Evolutionary conservation across 441 rosid species (phyloP).

Genomic region (Geranium incanum): DNA sequence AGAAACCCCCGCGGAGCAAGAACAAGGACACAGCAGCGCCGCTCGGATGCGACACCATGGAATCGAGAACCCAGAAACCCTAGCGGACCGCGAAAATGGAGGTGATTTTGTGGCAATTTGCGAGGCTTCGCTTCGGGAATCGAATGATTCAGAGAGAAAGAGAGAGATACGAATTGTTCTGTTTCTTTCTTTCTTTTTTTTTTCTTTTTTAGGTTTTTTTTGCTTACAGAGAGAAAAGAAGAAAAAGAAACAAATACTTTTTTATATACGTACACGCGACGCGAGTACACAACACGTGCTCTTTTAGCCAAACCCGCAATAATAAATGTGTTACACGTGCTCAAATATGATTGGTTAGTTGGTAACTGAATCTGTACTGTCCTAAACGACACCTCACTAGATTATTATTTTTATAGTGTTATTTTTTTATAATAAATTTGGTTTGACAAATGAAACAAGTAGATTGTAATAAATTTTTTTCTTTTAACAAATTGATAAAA

Average conservation of each 20-base stretch:
- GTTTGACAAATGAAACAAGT: no score
- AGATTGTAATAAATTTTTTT: no score
- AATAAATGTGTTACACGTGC: neutral
- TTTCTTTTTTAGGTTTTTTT: neutral
- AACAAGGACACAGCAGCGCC: neutral
- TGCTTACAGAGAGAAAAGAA: neutral
- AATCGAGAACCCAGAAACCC: neutral
- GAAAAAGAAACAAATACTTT: neutral
- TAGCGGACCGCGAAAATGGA: neutral
- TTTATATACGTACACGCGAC: conserved; percentile 1
- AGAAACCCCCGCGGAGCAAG: neutral
- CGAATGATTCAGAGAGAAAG: neutral
- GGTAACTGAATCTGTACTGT: neutral
- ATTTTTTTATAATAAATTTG: neutral
- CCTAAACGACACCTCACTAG: neutral
- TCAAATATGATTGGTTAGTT: neutral
- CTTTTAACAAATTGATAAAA: no score
- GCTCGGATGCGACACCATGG: neutral
- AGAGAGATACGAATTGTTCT: neutral
- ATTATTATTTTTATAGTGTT: neutral
- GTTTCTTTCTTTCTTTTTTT: neutral
- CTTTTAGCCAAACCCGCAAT: neutral
- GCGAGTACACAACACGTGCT: conserved; percentile 3
- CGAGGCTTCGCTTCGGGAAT: neutral
- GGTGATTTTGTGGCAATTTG: neutral